Conservation (phyloP, 139 green algal genomes). For the Spirogloea muscicola region DNA sequence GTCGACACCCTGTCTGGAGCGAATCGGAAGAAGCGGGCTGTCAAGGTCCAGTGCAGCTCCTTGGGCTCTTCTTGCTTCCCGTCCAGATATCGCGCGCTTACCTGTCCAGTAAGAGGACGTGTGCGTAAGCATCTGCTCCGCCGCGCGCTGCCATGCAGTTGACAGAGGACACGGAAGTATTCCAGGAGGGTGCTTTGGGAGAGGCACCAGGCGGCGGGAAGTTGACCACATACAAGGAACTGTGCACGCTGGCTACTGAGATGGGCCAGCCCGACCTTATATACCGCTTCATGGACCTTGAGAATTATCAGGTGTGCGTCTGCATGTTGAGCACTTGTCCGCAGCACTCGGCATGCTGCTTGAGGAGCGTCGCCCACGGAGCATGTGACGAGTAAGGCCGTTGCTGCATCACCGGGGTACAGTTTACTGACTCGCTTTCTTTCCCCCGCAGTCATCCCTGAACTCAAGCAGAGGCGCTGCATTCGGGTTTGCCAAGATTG, state of each 20-base stretch:
- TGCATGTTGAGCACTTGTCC: neutral
- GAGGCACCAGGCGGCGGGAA: constrained; percentile 35
- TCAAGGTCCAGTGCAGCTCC: too few species aligned
- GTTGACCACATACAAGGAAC: constrained; percentile 82
- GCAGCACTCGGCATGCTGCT: too few species aligned
- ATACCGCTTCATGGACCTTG: constrained; percentile 76
- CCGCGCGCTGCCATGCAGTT: constrained; percentile 35
- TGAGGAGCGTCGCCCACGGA: too few species aligned
- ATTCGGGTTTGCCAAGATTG: constrained; percentile 80
- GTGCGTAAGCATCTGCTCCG: too few species aligned
- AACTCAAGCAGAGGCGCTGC: constrained; percentile 72
- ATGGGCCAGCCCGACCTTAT: constrained; percentile 87
- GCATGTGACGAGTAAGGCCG: too few species aligned
- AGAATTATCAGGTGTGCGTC: constrained; percentile 20
- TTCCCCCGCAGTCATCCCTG: constrained; percentile 38
- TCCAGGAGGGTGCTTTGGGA: constrained; percentile 62
- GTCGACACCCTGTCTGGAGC: constrained; percentile 48
- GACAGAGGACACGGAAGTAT: constrained; percentile 54
- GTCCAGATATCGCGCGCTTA: too few species aligned
- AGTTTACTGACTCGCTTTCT: neutral
- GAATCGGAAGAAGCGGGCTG: neutral
- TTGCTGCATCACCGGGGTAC: too few species aligned
- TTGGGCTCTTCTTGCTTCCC: too few species aligned
- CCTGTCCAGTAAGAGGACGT: too few species aligned
- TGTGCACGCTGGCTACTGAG: constrained; percentile 81